Percentiles rank a stretch among this genome's conserved stretches.
Conservation (phyloP, 139 green algal species). For the Chlorella sp. region DNA sequence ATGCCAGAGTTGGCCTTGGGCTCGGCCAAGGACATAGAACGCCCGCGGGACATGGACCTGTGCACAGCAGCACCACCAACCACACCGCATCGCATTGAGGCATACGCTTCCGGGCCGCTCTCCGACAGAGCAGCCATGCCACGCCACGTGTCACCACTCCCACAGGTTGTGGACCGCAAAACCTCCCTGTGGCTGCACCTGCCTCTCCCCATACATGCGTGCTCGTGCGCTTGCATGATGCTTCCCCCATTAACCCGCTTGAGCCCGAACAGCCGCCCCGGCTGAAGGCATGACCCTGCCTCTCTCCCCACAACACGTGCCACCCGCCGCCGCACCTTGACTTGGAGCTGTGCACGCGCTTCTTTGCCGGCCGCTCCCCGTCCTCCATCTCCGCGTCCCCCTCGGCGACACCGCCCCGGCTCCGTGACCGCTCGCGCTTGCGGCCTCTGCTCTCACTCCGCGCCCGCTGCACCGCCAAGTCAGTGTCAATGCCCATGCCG, state of each 20-base stretch:
- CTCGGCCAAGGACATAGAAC: slow-evolving; percentile 51
- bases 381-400: slow-evolving; percentile 50
- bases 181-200: no score
- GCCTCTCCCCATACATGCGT: no score
- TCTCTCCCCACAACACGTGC: no score
- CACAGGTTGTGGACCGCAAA: no score
- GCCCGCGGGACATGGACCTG: slow-evolving; percentile 77
- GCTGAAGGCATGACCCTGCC: no score
- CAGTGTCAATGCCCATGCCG: slow-evolving; percentile 82
- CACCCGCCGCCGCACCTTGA: no score
- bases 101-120: no score
- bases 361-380: slow-evolving; percentile 51
- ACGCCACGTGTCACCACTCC: no score
- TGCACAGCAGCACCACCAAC: neutral
- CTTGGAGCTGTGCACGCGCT: slow-evolving; percentile 81
- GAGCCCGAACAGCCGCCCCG: no score
- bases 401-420: slow-evolving; percentile 17
- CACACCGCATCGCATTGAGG: neutral
- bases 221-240: no score
- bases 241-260: no score
- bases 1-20: slow-evolving; percentile 54
- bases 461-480: slow-evolving; percentile 56
- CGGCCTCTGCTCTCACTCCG: slow-evolving; percentile 54
- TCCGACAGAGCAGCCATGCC: no score
- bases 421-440: slow-evolving; percentile 58